Conservation (phyloP, 192 early-diverging fungal genomes). For the Rhizoclosmatium sp. region DNA sequence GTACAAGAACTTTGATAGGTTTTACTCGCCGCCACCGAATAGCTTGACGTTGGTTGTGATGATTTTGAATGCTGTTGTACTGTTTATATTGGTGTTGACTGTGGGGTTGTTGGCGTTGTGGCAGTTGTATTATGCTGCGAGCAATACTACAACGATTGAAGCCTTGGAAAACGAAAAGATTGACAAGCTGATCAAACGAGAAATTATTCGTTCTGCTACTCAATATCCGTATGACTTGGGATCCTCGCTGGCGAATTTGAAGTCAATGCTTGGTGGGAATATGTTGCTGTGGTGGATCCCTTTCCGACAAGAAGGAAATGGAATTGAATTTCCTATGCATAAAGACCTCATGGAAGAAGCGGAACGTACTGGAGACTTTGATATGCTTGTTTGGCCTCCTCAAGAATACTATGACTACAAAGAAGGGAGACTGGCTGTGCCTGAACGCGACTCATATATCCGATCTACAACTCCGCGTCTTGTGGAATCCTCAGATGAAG, state of each 20-base stretch:
- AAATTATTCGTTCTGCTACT: constrained; percentile 65
- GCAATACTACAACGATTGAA: constrained; percentile 88
- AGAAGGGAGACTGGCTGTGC: constrained; percentile 2
- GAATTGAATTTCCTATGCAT: constrained; percentile 70
- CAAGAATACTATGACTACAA: constrained; percentile 67
- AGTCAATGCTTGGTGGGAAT: constrained; percentile 69
- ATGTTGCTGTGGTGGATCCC: constrained; percentile 85
- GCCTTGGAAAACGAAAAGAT: constrained; percentile 78
- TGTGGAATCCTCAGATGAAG: constrained; percentile 12
- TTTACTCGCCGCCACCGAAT: constrained; percentile 61
- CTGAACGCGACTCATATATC: neutral
- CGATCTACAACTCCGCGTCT: constrained; percentile 12
- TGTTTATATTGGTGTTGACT: constrained; percentile 71
- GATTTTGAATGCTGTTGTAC: constrained; percentile 76
- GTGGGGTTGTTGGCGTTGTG: constrained; percentile 74
- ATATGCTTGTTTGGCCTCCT: constrained; percentile 67
- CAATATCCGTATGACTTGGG: constrained; percentile 87
- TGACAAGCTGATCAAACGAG: constrained; percentile 64
- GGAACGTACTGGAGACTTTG: neutral
- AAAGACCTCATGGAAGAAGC: constrained; percentile 13
- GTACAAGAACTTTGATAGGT: constrained; percentile 27
- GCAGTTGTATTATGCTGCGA: constrained; percentile 74
- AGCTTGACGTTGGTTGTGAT: constrained; percentile 74
- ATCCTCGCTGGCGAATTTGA: constrained; percentile 68
- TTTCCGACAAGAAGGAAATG: constrained; percentile 60